Conservation (phyloP, 306 rosid genomes). For the Dryas octopetala region DNA sequence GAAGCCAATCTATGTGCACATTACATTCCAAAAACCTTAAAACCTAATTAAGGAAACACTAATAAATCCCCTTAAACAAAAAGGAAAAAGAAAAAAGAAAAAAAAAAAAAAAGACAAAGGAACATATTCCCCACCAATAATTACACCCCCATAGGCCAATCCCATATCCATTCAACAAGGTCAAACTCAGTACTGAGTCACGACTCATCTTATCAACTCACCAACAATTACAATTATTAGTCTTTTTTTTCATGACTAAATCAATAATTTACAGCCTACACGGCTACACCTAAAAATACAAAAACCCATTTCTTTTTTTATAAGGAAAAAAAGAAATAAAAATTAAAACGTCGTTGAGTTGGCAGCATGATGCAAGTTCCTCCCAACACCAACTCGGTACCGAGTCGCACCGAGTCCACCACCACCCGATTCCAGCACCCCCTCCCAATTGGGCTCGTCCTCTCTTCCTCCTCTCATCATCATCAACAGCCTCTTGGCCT, state of each 20-base stretch:
- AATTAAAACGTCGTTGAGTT: constrained; percentile 58
- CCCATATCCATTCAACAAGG: background rate
- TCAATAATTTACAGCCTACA: constrained; percentile 22
- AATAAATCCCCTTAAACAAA: background rate
- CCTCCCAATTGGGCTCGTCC: constrained; percentile 35
- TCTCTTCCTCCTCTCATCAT: constrained; percentile 61
- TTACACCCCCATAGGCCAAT: background rate
- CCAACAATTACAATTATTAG: constrained; percentile 7
- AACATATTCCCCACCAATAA: background rate
- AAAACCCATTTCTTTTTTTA: background rate
- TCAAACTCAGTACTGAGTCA: constrained; percentile 39
- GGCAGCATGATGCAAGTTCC: constrained; percentile 41
- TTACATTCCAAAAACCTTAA: background rate
- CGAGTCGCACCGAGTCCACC: constrained; percentile 20
- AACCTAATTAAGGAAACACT: background rate
- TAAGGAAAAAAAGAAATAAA: background rate
- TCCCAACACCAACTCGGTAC: constrained; percentile 35
- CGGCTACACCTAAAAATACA: background rate
- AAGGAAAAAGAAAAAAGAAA: background rate
- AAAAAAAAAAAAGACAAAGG: background rate
- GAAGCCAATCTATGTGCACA: background rate
- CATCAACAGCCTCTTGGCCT: constrained; percentile 67
- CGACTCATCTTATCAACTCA: background rate
- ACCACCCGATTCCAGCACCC: constrained; percentile 25
- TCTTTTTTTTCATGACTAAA: background rate